Conservation (phyloP, 345 rosid species). For the Citrus maxima region DNA sequence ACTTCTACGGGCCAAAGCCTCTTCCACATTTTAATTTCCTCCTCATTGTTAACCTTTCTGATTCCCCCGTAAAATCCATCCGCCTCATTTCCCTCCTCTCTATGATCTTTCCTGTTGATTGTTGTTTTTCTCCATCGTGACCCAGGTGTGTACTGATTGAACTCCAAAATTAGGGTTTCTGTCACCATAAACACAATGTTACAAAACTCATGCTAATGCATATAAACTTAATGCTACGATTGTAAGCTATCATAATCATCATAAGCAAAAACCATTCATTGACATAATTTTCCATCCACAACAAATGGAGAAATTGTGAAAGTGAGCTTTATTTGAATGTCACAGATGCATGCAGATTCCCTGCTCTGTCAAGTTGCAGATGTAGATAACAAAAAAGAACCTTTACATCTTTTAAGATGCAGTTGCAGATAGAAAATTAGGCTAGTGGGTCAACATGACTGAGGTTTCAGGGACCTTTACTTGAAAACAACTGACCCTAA, state of each 20-base stretch:
- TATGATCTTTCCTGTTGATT: constrained; percentile 57
- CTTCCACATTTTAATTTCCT: constrained; percentile 69
- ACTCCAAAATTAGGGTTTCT: constrained; percentile 62
- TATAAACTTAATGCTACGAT: background rate
- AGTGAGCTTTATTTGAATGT: background rate
- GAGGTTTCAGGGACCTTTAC: constrained; percentile 1
- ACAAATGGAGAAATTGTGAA: background rate
- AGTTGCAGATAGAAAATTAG: constrained; percentile 2
- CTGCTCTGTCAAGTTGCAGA: constrained; percentile 16
- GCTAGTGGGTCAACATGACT: constrained; percentile 15
- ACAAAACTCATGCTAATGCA: constrained; percentile 2
- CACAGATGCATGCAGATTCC: background rate
- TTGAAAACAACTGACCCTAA: constrained; percentile 17
- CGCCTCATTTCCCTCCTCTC: constrained; percentile 79
- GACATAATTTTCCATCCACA: background rate
- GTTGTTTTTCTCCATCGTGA: constrained; percentile 71
- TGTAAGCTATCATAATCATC: background rate
- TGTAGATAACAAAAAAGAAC: constrained; percentile 10
- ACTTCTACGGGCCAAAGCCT: constrained; percentile 63
- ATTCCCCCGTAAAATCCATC: constrained; percentile 94
- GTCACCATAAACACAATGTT: constrained; percentile 23
- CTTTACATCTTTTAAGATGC: background rate
- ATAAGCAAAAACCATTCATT: background rate
- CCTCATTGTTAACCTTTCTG: constrained; percentile 50
- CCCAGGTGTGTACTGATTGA: constrained; percentile 67